These are phyloP conservation scores for Helianthus tuberosus DNA, from an alignment of 129 eudicot species.

Conservation along the genomic window DNA sequence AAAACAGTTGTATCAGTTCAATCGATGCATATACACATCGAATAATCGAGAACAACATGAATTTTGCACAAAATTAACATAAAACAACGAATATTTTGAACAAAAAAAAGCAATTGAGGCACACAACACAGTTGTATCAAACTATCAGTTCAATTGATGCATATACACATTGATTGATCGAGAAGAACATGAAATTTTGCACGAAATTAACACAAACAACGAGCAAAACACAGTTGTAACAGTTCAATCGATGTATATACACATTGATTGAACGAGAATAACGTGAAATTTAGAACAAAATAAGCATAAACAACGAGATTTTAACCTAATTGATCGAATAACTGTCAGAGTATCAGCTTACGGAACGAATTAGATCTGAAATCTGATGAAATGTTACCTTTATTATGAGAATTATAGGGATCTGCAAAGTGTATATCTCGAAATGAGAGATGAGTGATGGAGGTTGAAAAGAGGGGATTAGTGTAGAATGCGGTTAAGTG, in stretches of 20 bases:
- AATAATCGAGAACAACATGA: neutral
- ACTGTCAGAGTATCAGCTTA: constrained; percentile 2
- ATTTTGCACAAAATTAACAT: too few species aligned
- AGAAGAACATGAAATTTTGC: neutral
- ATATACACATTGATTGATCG: too few species aligned
- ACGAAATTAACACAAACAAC: neutral
- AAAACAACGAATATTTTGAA: too few species aligned
- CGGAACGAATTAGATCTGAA: constrained; percentile 12
- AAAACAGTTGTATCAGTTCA: constrained; percentile 8
- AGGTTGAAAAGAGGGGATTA: constrained; percentile 41
- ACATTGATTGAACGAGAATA: constrained; percentile 12
- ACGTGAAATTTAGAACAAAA: neutral
- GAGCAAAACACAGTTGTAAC: neutral
- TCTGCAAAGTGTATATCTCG: constrained; percentile 29
- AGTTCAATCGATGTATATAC: constrained; percentile 11
- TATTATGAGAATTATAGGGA: constrained; percentile 17
- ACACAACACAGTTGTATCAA: too few species aligned
- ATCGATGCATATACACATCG: constrained; percentile 13
- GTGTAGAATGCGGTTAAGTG: constrained; percentile 6
- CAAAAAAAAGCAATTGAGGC: too few species aligned
- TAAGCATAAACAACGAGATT: neutral
- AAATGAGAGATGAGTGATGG: constrained; percentile 39
- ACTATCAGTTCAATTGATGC: too few species aligned
- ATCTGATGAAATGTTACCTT: constrained; percentile 16
- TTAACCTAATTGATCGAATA: neutral